Percentiles rank a stretch among this genome's conserved stretches.
Evolutionary conservation across 169 alveolate species (phyloP).

Genomic region (Plasmodium vinckei): DNA sequence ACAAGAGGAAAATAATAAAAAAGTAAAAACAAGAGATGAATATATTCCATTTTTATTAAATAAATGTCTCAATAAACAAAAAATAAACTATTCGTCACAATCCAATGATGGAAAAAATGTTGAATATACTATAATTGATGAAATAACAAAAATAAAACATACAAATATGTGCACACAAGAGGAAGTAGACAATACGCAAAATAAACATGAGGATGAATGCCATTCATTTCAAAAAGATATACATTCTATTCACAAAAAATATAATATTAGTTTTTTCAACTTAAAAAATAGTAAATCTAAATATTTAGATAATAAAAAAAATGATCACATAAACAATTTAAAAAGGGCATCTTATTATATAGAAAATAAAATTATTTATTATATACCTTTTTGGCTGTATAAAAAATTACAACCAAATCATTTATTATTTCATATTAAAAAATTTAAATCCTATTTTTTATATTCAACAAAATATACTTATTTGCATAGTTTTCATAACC

Average conservation of each 20-base stretch:
- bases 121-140: conserved; percentile 30
- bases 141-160: conserved; percentile 11
- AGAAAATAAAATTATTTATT: conserved; percentile 45
- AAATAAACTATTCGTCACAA: not conserved
- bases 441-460: conserved; percentile 52
- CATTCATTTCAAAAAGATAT: not conserved
- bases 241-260: not conserved
- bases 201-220: not conserved
- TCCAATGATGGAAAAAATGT: conserved; percentile 8
- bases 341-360: conserved; percentile 15
- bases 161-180: not conserved
- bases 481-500: conserved; percentile 59
- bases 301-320: conserved; percentile 8
- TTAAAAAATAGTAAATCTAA: conserved; percentile 27
- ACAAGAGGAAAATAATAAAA: not conserved
- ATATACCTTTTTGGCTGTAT: conserved; percentile 63
- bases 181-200: not conserved
- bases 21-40: conserved; percentile 1
- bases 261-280: conserved; percentile 1
- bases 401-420: conserved; percentile 54
- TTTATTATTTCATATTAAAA: conserved; percentile 45
- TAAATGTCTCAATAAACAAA: not conserved
- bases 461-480: conserved; percentile 58
- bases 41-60: not conserved
- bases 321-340: conserved; percentile 7